These are phyloP conservation scores for Colletotrichum euphorbiae DNA, from an alignment of 2,329 filamentous ascomycete species.

Conservation along the genomic window DNA sequence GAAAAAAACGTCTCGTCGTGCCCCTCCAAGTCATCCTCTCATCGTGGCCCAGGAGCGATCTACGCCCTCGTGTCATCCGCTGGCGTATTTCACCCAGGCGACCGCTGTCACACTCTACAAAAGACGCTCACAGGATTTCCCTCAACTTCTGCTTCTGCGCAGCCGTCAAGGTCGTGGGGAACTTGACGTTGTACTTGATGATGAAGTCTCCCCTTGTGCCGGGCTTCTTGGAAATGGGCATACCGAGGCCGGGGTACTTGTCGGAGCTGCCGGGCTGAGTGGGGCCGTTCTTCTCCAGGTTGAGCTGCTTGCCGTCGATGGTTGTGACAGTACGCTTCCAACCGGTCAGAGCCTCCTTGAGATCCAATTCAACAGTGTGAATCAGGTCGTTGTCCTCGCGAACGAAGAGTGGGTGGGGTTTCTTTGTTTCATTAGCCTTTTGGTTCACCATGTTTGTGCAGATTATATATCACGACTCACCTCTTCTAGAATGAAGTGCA, in stretches of 20 bases:
- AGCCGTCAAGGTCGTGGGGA: slow-evolving; percentile 81
- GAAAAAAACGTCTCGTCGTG: slow-evolving; percentile 13
- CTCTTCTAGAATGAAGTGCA: slow-evolving; percentile 96
- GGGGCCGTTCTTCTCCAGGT: slow-evolving; percentile 82
- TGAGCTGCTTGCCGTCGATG: slow-evolving; percentile 90
- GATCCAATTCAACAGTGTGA: slow-evolving; percentile 80
- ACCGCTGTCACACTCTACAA: neutral
- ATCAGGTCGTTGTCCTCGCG: slow-evolving; percentile 91
- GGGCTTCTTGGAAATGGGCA: slow-evolving; percentile 94
- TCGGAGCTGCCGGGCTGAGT: slow-evolving; percentile 88
- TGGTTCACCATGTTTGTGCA: neutral
- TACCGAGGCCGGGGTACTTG: slow-evolving; percentile 85
- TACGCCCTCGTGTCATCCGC: neutral
- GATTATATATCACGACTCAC: slow-evolving; percentile 62
- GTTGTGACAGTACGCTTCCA: slow-evolving; percentile 94
- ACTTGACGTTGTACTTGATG: slow-evolving; percentile 91
- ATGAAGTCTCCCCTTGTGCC: slow-evolving; percentile 87
- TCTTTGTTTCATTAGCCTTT: slow-evolving; percentile 69
- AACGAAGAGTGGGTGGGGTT: slow-evolving; percentile 85
- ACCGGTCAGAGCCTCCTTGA: slow-evolving; percentile 95
- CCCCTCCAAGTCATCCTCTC: neutral
- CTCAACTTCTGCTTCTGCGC: slow-evolving; percentile 84
- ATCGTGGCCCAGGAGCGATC: slow-evolving; percentile 5
- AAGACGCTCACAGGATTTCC: slow-evolving; percentile 73
- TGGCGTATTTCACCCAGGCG: neutral